A percentile compares a stretch with the other conserved stretches of the same genome.
These are phyloP conservation scores for Leishmania martiniquensis DNA, from an alignment of 208 protist species.

Conservation along the genomic window DNA sequence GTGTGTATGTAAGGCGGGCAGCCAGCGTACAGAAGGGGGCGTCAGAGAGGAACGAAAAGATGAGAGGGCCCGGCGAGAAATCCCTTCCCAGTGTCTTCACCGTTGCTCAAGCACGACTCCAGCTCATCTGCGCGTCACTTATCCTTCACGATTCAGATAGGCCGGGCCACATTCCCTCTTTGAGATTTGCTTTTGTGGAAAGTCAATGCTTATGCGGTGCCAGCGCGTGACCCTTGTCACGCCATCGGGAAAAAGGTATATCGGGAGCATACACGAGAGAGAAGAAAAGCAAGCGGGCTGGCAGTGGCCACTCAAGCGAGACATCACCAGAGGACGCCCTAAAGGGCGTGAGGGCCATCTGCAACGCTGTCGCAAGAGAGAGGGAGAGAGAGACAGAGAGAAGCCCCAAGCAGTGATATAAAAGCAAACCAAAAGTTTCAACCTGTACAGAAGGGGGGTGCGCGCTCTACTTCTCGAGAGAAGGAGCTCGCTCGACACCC, in stretches of 20 bases:
- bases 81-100: no score
- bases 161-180: neutral
- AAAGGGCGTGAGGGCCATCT: neutral
- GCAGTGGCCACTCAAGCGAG: neutral
- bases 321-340: neutral
- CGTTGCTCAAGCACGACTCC: neutral
- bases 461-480: neutral
- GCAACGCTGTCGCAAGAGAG: no score
- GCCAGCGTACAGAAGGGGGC: neutral
- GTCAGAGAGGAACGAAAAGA: neutral
- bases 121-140: neutral
- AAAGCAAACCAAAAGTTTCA: no score
- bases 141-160: no score
- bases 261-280: neutral
- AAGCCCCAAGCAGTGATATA: no score
- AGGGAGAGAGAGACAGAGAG: no score
- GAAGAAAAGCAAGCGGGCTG: neutral
- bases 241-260: neutral
- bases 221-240: neutral
- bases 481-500: neutral
- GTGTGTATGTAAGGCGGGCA: neutral
- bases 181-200: neutral
- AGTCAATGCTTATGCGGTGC: neutral
- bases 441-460: neutral
- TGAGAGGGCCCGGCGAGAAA: neutral